These are phyloP conservation scores for Thecaphora frezii DNA, from an alignment of 1,284 basidiomycete species.

Conservation along the genomic window DNA sequence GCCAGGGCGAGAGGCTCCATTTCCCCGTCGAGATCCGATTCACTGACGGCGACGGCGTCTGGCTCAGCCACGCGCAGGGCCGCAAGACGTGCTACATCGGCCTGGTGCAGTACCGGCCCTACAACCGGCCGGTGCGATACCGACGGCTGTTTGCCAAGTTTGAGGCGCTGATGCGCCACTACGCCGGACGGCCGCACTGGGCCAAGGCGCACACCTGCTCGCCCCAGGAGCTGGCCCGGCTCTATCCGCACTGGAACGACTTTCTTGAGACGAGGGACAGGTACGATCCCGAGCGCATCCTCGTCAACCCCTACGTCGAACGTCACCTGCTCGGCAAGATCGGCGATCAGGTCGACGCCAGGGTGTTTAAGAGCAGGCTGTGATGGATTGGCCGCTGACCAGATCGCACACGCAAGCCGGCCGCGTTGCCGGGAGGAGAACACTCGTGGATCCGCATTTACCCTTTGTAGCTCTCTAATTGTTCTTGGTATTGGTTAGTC, in stretches of 20 bases:
- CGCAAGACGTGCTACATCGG: slow-evolving; percentile 88
- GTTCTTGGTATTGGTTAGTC: no score
- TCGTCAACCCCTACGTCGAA: slow-evolving; percentile 66
- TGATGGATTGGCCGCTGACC: neutral
- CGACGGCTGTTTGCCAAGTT: slow-evolving; percentile 77
- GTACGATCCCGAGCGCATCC: slow-evolving; percentile 78
- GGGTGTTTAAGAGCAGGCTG: slow-evolving; percentile 41
- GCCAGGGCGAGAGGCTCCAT: slow-evolving; percentile 78
- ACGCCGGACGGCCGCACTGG: slow-evolving; percentile 91
- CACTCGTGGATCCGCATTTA: no score
- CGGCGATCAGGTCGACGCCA: slow-evolving; percentile 28
- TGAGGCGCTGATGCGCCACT: slow-evolving; percentile 72
- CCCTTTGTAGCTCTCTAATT: no score
- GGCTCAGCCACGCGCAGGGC: slow-evolving; percentile 83
- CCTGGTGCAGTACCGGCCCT: slow-evolving; percentile 92
- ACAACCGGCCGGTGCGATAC: slow-evolving; percentile 84
- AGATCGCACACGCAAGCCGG: no score
- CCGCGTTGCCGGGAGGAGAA: no score
- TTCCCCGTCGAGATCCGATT: slow-evolving; percentile 93
- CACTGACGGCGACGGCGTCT: slow-evolving; percentile 84
- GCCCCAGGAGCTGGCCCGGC: slow-evolving; percentile 68
- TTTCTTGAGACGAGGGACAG: slow-evolving; percentile 72
- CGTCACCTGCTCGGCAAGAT: slow-evolving; percentile 63
- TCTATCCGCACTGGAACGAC: slow-evolving; percentile 83
- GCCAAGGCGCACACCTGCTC: slow-evolving; percentile 84